Evolutionary conservation across 75 land plant species (phyloP), one percentile per base, ranked within the genome.

Genomic region (Cunninghamia lanceolata): DNA sequence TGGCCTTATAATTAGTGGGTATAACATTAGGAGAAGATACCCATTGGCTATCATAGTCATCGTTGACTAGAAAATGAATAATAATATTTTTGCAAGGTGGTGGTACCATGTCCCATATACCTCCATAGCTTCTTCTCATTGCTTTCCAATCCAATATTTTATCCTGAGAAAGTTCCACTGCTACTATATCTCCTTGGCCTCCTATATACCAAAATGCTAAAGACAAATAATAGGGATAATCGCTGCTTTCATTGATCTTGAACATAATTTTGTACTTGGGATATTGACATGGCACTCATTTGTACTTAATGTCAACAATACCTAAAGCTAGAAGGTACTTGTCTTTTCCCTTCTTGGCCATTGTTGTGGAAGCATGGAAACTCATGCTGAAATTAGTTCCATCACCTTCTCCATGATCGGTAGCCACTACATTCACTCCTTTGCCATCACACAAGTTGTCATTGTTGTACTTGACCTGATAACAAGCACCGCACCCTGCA

Each of bases 401-500:
- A 89, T 87, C 89, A 25, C 94, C 89, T 32, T 54, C 89, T 2
- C 94, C 94, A 42, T 88, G 73, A 83, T 93, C 92, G 9, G 92
- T 93, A 50, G 86, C 91, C 73, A 93, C 88, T 13, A 93, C 50
- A 93, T 84, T 86, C 76, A 85, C 86, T 35, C 92, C 92, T 83
- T 89, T 70, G 0, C 86, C 87, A 25, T 19, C 86, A 85, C 94
- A 93, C n/a, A 88, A 86, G 1, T 86, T 14, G 0, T 91, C 87
- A 0, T 76, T 46, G 2, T 50, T 83, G 84, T 78, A 87, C 71
- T 68, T 47, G 78, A 92, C 89, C 85, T 79, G 38, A 0, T 28
- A 93, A 84, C 94, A 93, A 28, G 88, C 91, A 17, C 94, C 94
- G 39, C 94, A 93, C 35, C 92, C 94, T 53, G 87, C 54, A 25